Evolutionary conservation across 202 grass and related monocot species (phyloP).

Genomic region (Elaeis oleifera): DNA sequence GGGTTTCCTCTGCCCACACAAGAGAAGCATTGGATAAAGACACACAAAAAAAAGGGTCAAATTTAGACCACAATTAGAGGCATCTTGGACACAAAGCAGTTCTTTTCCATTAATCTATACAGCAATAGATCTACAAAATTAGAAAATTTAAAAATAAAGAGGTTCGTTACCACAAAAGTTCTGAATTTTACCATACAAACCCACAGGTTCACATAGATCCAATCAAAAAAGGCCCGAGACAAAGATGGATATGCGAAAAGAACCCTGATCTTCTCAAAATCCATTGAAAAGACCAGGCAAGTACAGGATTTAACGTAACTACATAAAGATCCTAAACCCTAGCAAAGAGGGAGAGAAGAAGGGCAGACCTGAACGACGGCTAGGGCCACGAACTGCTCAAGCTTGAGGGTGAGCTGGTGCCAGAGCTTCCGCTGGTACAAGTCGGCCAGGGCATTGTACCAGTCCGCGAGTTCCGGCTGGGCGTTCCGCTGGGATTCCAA

Average conservation of each 20-base stretch:
- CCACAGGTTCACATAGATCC: not conserved
- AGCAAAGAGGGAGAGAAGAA: not conserved
- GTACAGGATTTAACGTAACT: not conserved
- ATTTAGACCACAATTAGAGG: too few species aligned
- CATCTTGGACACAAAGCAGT: too few species aligned
- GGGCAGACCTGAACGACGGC: constrained; percentile 52
- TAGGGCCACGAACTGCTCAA: constrained; percentile 84
- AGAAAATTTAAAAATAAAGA: too few species aligned
- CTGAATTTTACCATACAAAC: not conserved
- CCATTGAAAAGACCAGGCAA: not conserved
- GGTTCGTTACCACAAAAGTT: too few species aligned
- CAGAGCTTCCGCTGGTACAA: constrained; percentile 82
- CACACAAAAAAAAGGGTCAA: too few species aligned
- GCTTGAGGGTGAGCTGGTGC: constrained; percentile 97
- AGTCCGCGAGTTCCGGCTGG: constrained; percentile 76
- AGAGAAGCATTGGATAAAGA: too few species aligned
- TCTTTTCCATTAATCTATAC: too few species aligned
- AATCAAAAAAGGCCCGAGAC: not conserved
- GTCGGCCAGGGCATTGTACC: constrained; percentile 57
- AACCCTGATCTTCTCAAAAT: not conserved
- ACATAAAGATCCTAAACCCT: constrained; percentile 1
- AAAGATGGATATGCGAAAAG: not conserved
- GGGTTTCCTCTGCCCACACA: too few species aligned
- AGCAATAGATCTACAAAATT: too few species aligned
- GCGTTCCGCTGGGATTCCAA: constrained; percentile 63